Percentiles rank a stretch among this genome's conserved stretches.
These are phyloP conservation scores for Cicer pinnatifidum DNA, from an alignment of 306 rosid genomes.

Conservation along the genomic window DNA sequence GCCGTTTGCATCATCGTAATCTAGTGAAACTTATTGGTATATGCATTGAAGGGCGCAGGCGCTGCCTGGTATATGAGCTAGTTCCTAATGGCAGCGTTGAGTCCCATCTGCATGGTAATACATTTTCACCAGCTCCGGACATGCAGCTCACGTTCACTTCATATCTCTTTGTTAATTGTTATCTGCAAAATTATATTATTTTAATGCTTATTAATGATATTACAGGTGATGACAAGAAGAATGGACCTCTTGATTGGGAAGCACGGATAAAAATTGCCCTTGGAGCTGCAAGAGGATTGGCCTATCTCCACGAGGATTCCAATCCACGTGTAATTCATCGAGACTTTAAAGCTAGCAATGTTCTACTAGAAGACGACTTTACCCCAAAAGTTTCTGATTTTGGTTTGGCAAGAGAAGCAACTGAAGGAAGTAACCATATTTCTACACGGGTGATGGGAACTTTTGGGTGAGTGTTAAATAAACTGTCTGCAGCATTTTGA, in stretches of 20 bases:
- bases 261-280: constrained; percentile 93
- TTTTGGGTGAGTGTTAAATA: constrained; percentile 66
- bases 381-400: constrained; percentile 97
- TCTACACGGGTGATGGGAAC: constrained; percentile 98
- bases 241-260: constrained; percentile 90
- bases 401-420: constrained; percentile 97
- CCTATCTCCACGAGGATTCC: constrained; percentile 97
- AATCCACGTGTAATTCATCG: constrained; percentile 97
- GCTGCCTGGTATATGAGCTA: constrained; percentile 91
- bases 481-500: constrained; percentile 42
- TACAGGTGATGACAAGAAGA: constrained; percentile 79
- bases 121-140: constrained; percentile 34
- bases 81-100: constrained; percentile 95
- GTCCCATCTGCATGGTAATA: constrained; percentile 91
- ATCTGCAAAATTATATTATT: constrained; percentile 38
- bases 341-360: constrained; percentile 93
- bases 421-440: constrained; percentile 91
- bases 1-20: constrained; percentile 95
- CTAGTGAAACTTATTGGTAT: constrained; percentile 91
- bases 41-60: constrained; percentile 85
- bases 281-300: constrained; percentile 98
- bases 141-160: constrained; percentile 13
- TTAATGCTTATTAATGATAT: constrained; percentile 39
- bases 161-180: constrained; percentile 26
- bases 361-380: constrained; percentile 86